Base-by-base conservation (phyloP, 352 stramenopile species). In the Pythium aquatile region DNA sequence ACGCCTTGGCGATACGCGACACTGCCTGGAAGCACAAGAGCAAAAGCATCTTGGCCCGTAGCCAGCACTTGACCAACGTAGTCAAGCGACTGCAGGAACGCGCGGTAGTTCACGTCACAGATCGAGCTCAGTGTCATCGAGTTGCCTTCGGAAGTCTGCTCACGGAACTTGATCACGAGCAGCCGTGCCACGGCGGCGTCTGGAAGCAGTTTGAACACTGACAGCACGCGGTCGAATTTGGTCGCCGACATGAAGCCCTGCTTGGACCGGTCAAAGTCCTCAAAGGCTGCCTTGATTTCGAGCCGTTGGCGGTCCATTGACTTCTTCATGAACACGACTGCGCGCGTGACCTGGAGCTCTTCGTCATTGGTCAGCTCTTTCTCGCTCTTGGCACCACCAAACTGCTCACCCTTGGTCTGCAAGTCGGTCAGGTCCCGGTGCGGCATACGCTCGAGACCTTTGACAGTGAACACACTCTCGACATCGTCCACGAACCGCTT, bases 201-300 rank as follows among this genome's bases (percentile, higher is more conserved):
- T 2, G 78, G 67, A 35, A 87, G 79, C 5, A 93, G 55, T 14
- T 92, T 61, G 20, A 91, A 85, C 78, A 91, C 87, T 5, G 84
- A 93, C 24, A 94, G 62, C 65, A 93, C 84, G 11, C 86, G 83
- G 58, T 94, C 82, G 52, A 94, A 94, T 61, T 93, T 93, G 4
- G 81, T 83, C 0, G 78, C 63, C 1, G 82, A 90, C 39, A 93
- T 86, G 66, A 87, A 90, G 0, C 86, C 86, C 58, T 94, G 86
- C 55, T 89, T 88, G 0, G 84, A 73, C 17, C 75, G 75, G 58
- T 92, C 86, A 66, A 94, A 93, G 67, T 94, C 86, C 47, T 94
- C 86, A 56, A 94, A 93, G 9, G 84, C 74, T 0, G 82, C 79
- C 57, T 93, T 93, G 69, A 94, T 90, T 42, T 80, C 79, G 35